Evolutionary conservation across 306 rosid genomes (phyloP), one percentile per base, ranked within the genome.

Genomic region (Inga laurina): DNA sequence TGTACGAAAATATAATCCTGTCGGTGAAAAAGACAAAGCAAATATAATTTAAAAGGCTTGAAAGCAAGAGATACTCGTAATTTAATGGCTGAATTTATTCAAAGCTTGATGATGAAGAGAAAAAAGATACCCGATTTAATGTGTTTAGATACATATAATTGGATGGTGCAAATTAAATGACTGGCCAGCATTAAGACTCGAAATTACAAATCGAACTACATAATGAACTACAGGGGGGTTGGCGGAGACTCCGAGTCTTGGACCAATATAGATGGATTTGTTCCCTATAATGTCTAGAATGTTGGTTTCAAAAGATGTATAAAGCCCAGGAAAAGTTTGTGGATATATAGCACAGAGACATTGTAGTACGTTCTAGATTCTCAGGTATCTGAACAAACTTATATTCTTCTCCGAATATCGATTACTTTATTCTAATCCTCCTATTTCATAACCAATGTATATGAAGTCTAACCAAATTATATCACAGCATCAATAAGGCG

Each of bases 41-140:
- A 21, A 37, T 37, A 37, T 37, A 37, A 37, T 37, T 37, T 4
- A 37, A 37, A 37, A 21, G 9, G 13, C n/a, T 56, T 18, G 22
- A 52, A 10, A 52, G 59, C n/a, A 52, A 5, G 9, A 54, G 24
- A 54, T 56, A 21, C 12, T 8, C 27, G 27, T 21, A 21, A 56
- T 56, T 19, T 21, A 21, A 57, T n/a, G 2, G 14, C 32, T 54
- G 67, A 74, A 81, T 64, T 74, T 51, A 74, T 81, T 81, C 84
- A 22, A 74, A 81, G 56, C 68, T 35, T 22, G 76, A 46, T 5
- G n/a, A 44, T 48, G 15, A 56, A 18, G 65, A 18, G 10, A 11
- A 74, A 34, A 9, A 15, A 3, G 52, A 44, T 8, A 49, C 56
- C 21, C 54, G 4, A 10, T 43, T n/a, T 10, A 46, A 27, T 59